Evolutionary conservation across 2,329 filamentous ascomycete genomes (phyloP).

Genomic region (Ceratocystis smalleyi): DNA sequence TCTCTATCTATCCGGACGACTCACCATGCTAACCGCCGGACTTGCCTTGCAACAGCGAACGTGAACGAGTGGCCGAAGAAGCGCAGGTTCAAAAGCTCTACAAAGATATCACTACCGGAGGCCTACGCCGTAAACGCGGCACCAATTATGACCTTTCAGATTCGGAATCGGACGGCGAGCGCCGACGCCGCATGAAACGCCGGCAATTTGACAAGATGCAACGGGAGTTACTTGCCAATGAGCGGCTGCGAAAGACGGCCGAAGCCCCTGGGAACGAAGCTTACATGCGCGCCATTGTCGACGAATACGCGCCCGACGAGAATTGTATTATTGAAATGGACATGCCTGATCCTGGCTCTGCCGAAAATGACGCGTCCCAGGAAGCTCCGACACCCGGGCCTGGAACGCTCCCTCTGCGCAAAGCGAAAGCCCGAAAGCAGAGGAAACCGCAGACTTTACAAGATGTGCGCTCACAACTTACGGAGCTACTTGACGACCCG

Average conservation of each 20-base stretch:
- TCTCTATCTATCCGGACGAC: too few relatives aligned
- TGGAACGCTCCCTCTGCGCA: slow-evolving; percentile 11
- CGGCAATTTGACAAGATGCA: slow-evolving; percentile 84
- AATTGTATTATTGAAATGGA: slow-evolving; percentile 53
- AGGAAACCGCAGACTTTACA: slow-evolving; percentile 12
- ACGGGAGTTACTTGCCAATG: slow-evolving; percentile 71
- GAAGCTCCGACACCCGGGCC: slow-evolving; percentile 22
- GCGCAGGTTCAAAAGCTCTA: slow-evolving; percentile 81
- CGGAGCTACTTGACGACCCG: slow-evolving; percentile 63
- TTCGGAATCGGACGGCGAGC: slow-evolving; percentile 73
- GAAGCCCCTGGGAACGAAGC: slow-evolving; percentile 78
- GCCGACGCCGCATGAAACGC: slow-evolving; percentile 64
- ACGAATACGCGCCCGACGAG: slow-evolving; percentile 59
- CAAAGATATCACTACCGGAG: slow-evolving; percentile 81
- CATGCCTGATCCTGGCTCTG: slow-evolving; percentile 7
- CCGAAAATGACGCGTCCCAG: slow-evolving; percentile 19
- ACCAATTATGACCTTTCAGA: slow-evolving; percentile 76
- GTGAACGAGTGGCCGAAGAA: slow-evolving; percentile 65
- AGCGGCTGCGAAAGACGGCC: slow-evolving; percentile 79
- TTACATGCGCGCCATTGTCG: slow-evolving; percentile 80
- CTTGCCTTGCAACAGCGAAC: slow-evolving; percentile 39
- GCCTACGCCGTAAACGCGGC: slow-evolving; percentile 67
- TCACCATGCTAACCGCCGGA: too few relatives aligned
- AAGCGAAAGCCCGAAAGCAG: slow-evolving; percentile 14
- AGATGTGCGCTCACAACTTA: slow-evolving; percentile 71